A percentile compares a stretch with the other conserved stretches of the same genome.
Conservation (phyloP, 2,329 filamentous ascomycete species). For the Microcyclospora tardicrescens region DNA sequence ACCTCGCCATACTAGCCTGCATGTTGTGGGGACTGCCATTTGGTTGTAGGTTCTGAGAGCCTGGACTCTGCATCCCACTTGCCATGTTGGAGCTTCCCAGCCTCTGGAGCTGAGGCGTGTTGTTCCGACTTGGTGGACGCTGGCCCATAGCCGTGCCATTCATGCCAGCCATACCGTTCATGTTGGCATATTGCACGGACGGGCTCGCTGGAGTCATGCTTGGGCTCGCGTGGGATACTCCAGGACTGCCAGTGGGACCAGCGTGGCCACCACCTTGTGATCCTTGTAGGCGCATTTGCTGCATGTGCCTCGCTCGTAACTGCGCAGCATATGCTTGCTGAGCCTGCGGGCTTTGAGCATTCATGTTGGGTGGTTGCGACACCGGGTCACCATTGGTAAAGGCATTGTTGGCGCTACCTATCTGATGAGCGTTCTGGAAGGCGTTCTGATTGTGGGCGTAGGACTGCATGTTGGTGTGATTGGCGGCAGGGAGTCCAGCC, state of each 20-base stretch:
- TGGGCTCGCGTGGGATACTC: conserved; percentile 16
- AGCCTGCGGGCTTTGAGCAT: conserved; percentile 5
- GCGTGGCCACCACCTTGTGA: conserved; percentile 9
- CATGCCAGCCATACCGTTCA: conserved; percentile 2
- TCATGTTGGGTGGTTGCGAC: conserved; percentile 1
- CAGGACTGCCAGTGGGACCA: conserved; percentile 15
- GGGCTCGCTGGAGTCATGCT: conserved; percentile 18
- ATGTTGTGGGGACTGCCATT: conserved; percentile 21
- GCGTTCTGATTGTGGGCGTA: conserved; percentile 13
- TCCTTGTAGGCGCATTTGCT: conserved; percentile 18
- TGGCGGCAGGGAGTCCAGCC: conserved; percentile 17
- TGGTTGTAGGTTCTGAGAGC: conserved; percentile 8
- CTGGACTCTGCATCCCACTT: conserved; percentile 20
- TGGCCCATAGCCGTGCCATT: not conserved
- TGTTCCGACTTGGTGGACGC: conserved; percentile 10
- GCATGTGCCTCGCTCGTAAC: conserved; percentile 18
- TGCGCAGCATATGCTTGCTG: conserved; percentile 18
- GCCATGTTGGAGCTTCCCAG: conserved; percentile 15
- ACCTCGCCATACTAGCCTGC: conserved; percentile 20
- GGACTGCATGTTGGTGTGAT: conserved; percentile 10
- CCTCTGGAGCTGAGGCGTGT: conserved; percentile 21
- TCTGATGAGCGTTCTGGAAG: conserved; percentile 13
- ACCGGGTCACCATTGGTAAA: conserved; percentile 7
- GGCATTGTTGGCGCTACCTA: conserved; percentile 5
- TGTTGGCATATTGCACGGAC: conserved; percentile 11